These are phyloP conservation scores for Sarcodon aspratus DNA, from an alignment of 768 basidiomycete genomes.

Conservation along the genomic window DNA sequence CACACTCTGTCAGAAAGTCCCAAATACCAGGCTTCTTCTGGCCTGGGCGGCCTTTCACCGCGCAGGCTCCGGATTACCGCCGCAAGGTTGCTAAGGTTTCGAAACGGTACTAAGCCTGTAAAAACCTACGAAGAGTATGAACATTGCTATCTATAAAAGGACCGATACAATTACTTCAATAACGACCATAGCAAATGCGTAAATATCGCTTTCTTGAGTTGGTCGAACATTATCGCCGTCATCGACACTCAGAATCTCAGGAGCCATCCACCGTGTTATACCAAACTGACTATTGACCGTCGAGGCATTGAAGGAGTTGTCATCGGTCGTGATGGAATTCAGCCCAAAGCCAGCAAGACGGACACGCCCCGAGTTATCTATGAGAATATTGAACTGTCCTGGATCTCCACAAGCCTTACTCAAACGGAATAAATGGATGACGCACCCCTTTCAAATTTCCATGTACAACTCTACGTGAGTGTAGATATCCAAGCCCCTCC, in stretches of 20 bases:
- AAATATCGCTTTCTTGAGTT: background rate
- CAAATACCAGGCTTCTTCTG: background rate
- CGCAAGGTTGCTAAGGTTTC: background rate
- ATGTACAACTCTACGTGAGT: background rate
- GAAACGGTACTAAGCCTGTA: background rate
- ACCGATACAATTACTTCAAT: constrained; percentile 2
- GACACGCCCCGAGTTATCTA: background rate
- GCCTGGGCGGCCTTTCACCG: background rate
- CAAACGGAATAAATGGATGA: background rate
- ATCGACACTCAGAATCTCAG: constrained; percentile 1
- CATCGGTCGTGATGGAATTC: background rate
- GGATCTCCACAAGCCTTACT: background rate
- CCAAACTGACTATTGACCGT: background rate
- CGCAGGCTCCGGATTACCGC: background rate
- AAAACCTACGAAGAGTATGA: background rate
- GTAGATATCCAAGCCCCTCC: constrained; percentile 1
- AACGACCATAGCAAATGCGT: background rate
- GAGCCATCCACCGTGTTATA: background rate
- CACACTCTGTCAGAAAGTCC: background rate
- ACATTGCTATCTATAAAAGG: background rate
- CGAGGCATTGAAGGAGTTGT: background rate
- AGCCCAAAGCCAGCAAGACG: constrained; percentile 3
- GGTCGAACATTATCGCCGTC: background rate
- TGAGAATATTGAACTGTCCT: constrained; percentile 1
- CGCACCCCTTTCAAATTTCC: constrained; percentile 3